Percentiles rank a stretch among this genome's conserved stretches.
Conservation (phyloP, 164 flowering plant genomes). For the Stephania cephalantha region DNA sequence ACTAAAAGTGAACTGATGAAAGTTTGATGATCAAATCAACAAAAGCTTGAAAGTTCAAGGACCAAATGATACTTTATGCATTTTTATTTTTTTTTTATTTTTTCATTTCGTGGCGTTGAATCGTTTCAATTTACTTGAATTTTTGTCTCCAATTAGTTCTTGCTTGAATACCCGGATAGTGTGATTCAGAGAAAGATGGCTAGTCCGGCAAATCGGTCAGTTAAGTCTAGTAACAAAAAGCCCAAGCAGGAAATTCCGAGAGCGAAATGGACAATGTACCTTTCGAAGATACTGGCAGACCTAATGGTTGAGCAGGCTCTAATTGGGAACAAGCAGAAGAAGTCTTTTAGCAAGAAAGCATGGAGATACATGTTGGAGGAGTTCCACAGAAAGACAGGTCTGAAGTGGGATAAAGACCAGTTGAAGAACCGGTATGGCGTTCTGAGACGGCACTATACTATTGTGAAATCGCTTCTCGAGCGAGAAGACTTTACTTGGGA, state of each 20-base stretch:
- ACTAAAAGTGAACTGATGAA: too few species aligned
- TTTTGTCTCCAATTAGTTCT: too few species aligned
- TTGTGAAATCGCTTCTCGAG: conserved; percentile 32
- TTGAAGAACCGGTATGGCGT: conserved; percentile 39
- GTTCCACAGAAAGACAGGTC: conserved; percentile 37
- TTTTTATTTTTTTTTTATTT: too few species aligned
- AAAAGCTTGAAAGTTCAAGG: too few species aligned
- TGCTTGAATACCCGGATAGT: not conserved
- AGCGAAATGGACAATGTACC: conserved; percentile 51
- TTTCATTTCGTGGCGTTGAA: too few species aligned
- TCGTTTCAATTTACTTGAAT: too few species aligned
- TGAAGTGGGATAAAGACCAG: conserved; percentile 56
- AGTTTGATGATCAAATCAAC: too few species aligned
- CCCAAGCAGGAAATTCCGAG: conserved; percentile 34
- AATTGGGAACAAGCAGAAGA: conserved; percentile 36
- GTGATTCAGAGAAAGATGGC: conserved; percentile 25
- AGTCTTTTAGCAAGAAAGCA: conserved; percentile 41
- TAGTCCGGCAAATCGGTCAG: conserved; percentile 15
- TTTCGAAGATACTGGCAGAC: conserved; percentile 40
- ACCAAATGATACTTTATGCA: too few species aligned
- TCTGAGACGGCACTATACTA: conserved; percentile 35
- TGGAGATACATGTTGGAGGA: conserved; percentile 44
- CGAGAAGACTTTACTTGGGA: conserved; percentile 40
- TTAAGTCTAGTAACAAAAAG: conserved; percentile 14
- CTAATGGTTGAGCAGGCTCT: conserved; percentile 47